Percentiles rank a stretch among this genome's conserved stretches.
These are phyloP conservation scores for Trebouxiophyceae sp. DNA, from an alignment of 163 green algal genomes.

Conservation along the genomic window DNA sequence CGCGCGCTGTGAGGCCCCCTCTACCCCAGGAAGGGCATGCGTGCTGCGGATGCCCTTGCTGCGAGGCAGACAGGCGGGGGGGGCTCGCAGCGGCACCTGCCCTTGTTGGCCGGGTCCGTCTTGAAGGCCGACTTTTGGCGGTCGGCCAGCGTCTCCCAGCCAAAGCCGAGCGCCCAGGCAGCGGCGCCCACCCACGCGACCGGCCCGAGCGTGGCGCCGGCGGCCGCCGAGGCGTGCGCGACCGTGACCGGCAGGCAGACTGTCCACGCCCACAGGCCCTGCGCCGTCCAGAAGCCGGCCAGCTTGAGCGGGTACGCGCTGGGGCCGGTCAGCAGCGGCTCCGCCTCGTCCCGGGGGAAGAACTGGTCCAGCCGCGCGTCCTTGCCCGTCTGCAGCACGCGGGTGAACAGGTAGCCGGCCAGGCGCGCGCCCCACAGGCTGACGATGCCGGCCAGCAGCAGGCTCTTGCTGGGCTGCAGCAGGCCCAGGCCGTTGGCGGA, in stretches of 20 bases:
- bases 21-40: too few relatives aligned
- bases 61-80: not conserved
- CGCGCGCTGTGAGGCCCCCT: too few relatives aligned
- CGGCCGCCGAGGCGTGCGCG: slow-evolving; percentile 2
- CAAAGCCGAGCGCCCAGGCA: slow-evolving; percentile 15
- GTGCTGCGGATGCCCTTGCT: too few relatives aligned
- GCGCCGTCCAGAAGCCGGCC: slow-evolving; percentile 34
- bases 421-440: slow-evolving; percentile 33
- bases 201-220: not conserved
- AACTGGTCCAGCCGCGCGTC: slow-evolving; percentile 30
- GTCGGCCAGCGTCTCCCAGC: slow-evolving; percentile 33
- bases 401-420: slow-evolving; percentile 38
- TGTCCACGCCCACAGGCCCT: slow-evolving; percentile 32
- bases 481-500: slow-evolving; percentile 2
- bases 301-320: slow-evolving; percentile 32
- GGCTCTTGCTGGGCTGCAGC: slow-evolving; percentile 16
- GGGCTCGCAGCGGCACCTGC: too few relatives aligned
- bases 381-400: slow-evolving; percentile 25
- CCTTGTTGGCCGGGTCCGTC: slow-evolving; percentile 26
- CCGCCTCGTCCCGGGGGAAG: slow-evolving; percentile 21
- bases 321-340: slow-evolving; percentile 28
- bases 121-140: slow-evolving; percentile 43
- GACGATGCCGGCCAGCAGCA: slow-evolving; percentile 26
- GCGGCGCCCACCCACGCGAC: not conserved
- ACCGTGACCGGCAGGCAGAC: slow-evolving; percentile 37